phyloP scores from a whole-genome alignment of 768 basidiomycete species.

The Leccinum fibrillosum region DNA sequence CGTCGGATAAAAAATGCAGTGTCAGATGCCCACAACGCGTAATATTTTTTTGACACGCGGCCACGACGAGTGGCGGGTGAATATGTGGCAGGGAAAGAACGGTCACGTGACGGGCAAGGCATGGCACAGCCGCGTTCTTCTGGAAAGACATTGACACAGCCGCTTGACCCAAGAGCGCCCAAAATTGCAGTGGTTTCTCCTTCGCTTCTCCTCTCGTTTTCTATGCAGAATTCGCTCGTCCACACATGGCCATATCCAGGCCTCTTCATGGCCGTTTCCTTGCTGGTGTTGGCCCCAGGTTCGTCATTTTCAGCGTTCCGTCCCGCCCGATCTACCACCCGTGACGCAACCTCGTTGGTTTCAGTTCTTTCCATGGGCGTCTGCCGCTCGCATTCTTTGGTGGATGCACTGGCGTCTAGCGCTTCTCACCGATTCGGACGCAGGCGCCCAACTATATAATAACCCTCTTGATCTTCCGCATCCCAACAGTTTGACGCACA shows the following conservation, averaged over 20 bases:
- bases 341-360: constrained; percentile 1
- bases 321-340: background rate
- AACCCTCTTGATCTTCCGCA: constrained; percentile 5
- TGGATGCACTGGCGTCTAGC: constrained; percentile 11
- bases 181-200: no score
- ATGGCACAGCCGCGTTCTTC: background rate
- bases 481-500: constrained; percentile 7
- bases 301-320: background rate
- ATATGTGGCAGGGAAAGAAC: background rate
- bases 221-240: constrained; percentile 3
- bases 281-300: background rate
- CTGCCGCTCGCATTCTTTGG: background rate
- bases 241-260: background rate
- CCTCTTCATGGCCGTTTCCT: background rate
- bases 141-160: background rate
- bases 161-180: background rate
- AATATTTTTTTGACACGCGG: background rate
- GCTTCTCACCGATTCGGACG: constrained; percentile 2
- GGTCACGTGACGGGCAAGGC: background rate
- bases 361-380: constrained; percentile 8
- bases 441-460: constrained; percentile 20
- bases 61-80: background rate
- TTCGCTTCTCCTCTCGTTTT: background rate
- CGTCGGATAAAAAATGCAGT: constrained; percentile 13
- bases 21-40: constrained; percentile 1